Percentiles rank a stretch among this genome's conserved stretches.
Conservation (phyloP, 2,329 filamentous ascomycete species). For the Fusarium sp. region DNA sequence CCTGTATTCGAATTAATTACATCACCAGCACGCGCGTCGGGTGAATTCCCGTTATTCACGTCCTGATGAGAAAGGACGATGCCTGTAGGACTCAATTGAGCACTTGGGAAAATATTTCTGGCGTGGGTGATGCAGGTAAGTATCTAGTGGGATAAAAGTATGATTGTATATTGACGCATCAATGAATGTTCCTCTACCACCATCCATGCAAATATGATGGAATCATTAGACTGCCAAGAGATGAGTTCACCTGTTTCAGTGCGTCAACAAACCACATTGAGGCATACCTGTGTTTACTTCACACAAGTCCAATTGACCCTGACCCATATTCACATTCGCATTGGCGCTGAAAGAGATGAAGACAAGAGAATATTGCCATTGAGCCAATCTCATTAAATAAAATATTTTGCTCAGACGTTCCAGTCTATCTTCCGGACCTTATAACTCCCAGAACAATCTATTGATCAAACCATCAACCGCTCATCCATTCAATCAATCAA, state of each 20-base stretch:
- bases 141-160: not conserved
- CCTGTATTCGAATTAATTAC: slow-evolving; percentile 14
- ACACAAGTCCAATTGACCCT: not conserved
- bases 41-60: not conserved
- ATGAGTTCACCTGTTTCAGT: not conserved
- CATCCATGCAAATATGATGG: not conserved
- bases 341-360: no score
- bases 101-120: not conserved
- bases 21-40: not conserved
- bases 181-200: not conserved
- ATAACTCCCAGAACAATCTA: slow-evolving; percentile 19
- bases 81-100: not conserved
- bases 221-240: not conserved
- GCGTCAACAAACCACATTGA: not conserved
- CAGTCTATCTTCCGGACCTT: slow-evolving; percentile 17
- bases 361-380: not conserved
- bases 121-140: not conserved
- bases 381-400: slow-evolving; percentile 29
- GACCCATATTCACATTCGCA: not conserved
- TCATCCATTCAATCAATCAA: slow-evolving; percentile 3
- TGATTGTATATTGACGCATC: not conserved
- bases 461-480: slow-evolving; percentile 9
- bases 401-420: slow-evolving; percentile 16
- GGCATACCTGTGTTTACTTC: not conserved
- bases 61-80: not conserved